phyloP scores from a whole-genome alignment of 169 alveolate genomes.

The Plasmodium cynomolgi region DNA sequence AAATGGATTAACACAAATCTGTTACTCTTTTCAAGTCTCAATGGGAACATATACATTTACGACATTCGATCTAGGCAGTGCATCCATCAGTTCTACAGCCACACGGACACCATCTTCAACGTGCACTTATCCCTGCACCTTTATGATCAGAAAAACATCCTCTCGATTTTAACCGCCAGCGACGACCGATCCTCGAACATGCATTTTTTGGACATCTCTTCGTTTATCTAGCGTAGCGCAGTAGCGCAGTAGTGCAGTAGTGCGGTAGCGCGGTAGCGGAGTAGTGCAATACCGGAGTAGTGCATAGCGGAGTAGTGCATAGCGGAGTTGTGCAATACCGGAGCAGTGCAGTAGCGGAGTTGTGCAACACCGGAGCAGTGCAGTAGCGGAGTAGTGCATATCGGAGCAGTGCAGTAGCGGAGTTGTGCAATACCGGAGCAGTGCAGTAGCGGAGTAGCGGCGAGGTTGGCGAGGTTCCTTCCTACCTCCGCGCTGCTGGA shows the following conservation, averaged over 20 bases:
- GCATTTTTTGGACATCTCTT: constrained; percentile 48
- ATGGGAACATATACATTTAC: constrained; percentile 64
- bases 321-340: too few relatives aligned
- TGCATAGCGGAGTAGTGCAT: too few relatives aligned
- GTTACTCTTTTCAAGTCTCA: constrained; percentile 63
- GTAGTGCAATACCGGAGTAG: too few relatives aligned
- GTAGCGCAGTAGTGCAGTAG: not conserved
- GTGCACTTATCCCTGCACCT: constrained; percentile 47
- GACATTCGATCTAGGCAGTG: constrained; percentile 62
- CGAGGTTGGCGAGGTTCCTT: not conserved
- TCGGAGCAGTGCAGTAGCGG: not conserved
- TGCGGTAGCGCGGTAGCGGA: too few relatives aligned
- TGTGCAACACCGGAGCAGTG: too few relatives aligned
- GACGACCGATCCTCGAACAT: constrained; percentile 57
- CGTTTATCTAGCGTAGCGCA: not conserved
- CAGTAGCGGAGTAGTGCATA: too few relatives aligned
- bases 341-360: not conserved
- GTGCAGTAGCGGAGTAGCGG: too few relatives aligned
- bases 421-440: not conserved
- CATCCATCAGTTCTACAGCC: constrained; percentile 63
- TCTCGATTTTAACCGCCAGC: constrained; percentile 61
- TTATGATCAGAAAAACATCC: constrained; percentile 33
- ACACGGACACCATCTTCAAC: constrained; percentile 61
- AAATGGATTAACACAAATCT: constrained; percentile 55
- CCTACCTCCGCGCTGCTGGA: not conserved